Evolutionary conservation across 75 land plant species (phyloP).

Genomic region (Sequoiadendron giganteum): DNA sequence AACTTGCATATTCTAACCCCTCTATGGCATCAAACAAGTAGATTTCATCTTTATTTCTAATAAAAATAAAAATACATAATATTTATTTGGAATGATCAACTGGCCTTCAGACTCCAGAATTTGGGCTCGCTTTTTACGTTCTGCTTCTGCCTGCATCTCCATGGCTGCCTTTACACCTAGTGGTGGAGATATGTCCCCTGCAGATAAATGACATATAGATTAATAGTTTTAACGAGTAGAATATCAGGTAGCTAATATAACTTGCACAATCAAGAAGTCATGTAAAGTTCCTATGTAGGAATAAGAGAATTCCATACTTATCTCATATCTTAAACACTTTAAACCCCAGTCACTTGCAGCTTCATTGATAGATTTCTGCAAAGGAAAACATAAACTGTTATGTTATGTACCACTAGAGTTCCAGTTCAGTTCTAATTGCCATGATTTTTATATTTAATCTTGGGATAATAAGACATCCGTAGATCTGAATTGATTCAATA

Average conservation of each 20-base stretch:
- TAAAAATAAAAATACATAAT: background rate
- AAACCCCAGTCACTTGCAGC: constrained; percentile 91
- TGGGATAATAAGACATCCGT: background rate
- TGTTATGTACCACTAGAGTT: background rate
- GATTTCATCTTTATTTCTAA: background rate
- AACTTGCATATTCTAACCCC: background rate
- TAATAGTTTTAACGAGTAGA: background rate
- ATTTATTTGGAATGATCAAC: background rate
- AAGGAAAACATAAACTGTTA: background rate
- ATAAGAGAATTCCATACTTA: constrained; percentile 42
- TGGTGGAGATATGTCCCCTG: constrained; percentile 93
- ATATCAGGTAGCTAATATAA: background rate
- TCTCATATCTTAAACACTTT: constrained; percentile 89
- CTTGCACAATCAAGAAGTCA: constrained; percentile 3
- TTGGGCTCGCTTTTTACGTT: constrained; percentile 90
- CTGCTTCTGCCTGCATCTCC: constrained; percentile 99
- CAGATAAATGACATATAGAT: constrained; percentile 9
- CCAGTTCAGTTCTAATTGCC: background rate
- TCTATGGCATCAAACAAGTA: background rate
- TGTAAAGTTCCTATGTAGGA: background rate
- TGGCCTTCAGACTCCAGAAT: constrained; percentile 93
- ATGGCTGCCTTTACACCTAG: constrained; percentile 86
- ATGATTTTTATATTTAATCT: background rate
- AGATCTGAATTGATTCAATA: background rate
- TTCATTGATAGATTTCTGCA: constrained; percentile 76